phyloP scores from a whole-genome alignment of 345 rosid species.

The Brassica napus region DNA sequence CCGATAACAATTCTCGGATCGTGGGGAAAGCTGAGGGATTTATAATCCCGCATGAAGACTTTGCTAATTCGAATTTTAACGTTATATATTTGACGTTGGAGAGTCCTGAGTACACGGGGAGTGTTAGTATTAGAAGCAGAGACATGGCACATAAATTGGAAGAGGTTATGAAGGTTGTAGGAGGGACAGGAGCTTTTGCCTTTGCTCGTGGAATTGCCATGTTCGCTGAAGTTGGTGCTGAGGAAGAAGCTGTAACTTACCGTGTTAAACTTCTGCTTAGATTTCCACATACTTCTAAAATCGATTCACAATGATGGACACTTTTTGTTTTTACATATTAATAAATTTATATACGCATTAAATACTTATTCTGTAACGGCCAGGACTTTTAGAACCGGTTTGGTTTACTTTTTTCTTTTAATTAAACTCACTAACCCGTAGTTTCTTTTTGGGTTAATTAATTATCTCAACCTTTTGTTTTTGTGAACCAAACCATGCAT shows the following conservation, averaged over 20 bases:
- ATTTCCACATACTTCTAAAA: constrained; percentile 55
- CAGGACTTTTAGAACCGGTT: too few relatives aligned
- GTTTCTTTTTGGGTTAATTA: too few relatives aligned
- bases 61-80: constrained; percentile 66
- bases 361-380: not conserved
- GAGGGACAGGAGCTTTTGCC: constrained; percentile 82
- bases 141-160: constrained; percentile 38
- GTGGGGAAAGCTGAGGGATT: constrained; percentile 83
- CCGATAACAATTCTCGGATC: constrained; percentile 62
- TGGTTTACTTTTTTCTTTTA: too few relatives aligned
- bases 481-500: too few relatives aligned
- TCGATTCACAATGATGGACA: constrained; percentile 49
- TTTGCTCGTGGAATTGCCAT: constrained; percentile 76
- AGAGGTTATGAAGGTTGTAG: constrained; percentile 65
- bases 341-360: not conserved
- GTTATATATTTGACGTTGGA: constrained; percentile 68
- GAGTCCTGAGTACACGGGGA: constrained; percentile 57
- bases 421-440: too few relatives aligned
- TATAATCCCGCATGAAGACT: constrained; percentile 59
- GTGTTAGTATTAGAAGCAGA: constrained; percentile 62
- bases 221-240: constrained; percentile 41
- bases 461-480: too few relatives aligned
- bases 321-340: not conserved
- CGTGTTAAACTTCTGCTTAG: constrained; percentile 76
- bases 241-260: constrained; percentile 45